phyloP scores from a whole-genome alignment of 139 green algal genomes.

The Asterochloris sp. region DNA sequence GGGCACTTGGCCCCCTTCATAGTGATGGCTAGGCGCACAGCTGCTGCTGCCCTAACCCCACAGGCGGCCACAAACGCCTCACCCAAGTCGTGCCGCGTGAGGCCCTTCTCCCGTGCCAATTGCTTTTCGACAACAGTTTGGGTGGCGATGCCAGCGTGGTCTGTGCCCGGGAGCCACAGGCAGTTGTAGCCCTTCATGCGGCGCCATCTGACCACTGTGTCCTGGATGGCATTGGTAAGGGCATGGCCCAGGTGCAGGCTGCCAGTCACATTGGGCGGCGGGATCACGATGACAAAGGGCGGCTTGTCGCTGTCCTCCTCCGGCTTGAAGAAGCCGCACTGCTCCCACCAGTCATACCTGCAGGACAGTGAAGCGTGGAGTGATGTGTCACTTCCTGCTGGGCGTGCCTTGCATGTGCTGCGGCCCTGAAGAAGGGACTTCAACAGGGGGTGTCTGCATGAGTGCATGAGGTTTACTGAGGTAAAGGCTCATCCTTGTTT shows the following conservation, averaged over 20 bases:
- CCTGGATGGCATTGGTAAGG: conserved; percentile 80
- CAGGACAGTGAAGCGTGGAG: not conserved
- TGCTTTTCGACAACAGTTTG: conserved; percentile 99
- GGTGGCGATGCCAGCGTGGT: conserved; percentile 97
- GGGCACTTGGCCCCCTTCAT: too few relatives aligned
- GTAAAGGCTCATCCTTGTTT: too few relatives aligned
- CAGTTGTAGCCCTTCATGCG: conserved; percentile 92
- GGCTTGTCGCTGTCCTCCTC: conserved; percentile 57
- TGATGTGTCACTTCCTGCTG: not conserved
- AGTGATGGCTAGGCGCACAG: too few relatives aligned
- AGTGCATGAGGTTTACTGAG: too few relatives aligned
- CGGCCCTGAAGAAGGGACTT: not conserved
- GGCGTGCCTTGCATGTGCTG: not conserved
- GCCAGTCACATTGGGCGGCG: conserved; percentile 97
- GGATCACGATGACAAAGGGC: conserved; percentile 97
- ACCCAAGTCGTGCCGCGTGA: conserved; percentile 93
- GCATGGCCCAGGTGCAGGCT: conserved; percentile 97
- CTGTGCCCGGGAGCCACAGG: conserved; percentile 94
- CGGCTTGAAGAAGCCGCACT: conserved; percentile 88
- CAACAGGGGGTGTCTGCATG: not conserved
- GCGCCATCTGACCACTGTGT: conserved; percentile 89
- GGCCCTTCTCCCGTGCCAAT: conserved; percentile 69
- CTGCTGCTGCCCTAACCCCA: too few relatives aligned
- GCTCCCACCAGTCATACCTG: conserved; percentile 83
- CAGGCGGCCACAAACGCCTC: not conserved